A percentile compares a stretch with the other conserved stretches of the same genome.
Evolutionary conservation across 306 rosid species (phyloP).

Genomic region (Argentina anserina): DNA sequence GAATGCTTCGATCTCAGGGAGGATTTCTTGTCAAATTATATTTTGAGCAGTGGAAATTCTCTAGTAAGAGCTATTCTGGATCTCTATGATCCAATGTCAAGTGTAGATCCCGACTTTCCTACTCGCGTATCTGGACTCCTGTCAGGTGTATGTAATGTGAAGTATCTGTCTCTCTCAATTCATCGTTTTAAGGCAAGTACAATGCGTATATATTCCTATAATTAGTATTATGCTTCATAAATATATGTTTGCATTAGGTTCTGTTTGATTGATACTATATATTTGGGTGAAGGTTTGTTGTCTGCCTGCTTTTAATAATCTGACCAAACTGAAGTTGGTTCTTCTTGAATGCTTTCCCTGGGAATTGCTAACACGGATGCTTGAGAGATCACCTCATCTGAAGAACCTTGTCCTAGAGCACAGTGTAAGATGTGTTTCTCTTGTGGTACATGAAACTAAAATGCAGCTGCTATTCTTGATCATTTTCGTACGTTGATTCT

Average conservation of each 20-base stretch:
- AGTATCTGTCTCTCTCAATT: background rate
- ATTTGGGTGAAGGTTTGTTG: background rate
- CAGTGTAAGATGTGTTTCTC: background rate
- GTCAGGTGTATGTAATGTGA: background rate
- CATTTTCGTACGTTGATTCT: no score
- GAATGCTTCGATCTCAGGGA: background rate
- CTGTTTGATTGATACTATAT: background rate
- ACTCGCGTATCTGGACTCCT: background rate
- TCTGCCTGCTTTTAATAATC: background rate
- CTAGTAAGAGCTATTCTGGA: background rate
- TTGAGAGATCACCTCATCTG: slow-evolving; percentile 4
- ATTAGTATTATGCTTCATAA: background rate
- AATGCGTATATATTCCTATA: background rate
- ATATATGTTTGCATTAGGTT: no score
- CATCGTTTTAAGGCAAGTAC: background rate
- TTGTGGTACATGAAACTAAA: background rate
- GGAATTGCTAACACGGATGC: background rate
- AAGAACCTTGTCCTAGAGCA: background rate
- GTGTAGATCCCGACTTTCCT: background rate
- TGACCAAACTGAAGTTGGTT: background rate
- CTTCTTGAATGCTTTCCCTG: background rate
- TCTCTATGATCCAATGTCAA: background rate
- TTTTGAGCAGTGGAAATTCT: background rate
- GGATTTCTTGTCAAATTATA: background rate
- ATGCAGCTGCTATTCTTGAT: background rate